Conservation (phyloP, 371 early-diverging fungal genomes). For the Mucor saturninus region DNA sequence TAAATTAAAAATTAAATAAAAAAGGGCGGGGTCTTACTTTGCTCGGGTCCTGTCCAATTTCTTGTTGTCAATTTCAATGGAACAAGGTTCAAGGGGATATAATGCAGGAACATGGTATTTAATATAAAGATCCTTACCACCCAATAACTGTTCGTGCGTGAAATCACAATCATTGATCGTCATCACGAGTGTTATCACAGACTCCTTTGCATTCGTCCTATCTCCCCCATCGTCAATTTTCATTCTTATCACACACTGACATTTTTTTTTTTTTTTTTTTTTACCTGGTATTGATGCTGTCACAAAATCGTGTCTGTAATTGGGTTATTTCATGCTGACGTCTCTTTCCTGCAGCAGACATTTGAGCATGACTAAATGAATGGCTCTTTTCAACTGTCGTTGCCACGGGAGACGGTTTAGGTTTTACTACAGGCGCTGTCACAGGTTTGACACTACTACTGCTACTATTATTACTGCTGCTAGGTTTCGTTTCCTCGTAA, state of each 20-base stretch:
- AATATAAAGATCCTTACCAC: conserved; percentile 29
- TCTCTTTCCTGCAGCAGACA: conserved; percentile 30
- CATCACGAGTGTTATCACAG: conserved; percentile 14
- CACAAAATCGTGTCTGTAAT: conserved; percentile 56
- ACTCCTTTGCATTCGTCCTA: conserved; percentile 14
- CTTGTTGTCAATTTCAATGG: conserved; percentile 52
- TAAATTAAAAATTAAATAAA: not conserved
- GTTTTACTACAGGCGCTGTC: not conserved
- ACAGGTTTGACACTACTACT: not conserved
- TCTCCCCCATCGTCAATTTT: too few relatives aligned
- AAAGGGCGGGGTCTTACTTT: not conserved
- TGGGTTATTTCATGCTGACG: conserved; percentile 43
- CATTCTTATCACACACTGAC: not conserved
- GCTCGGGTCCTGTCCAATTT: conserved; percentile 40
- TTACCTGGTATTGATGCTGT: conserved; percentile 38
- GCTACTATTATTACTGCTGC: too few relatives aligned
- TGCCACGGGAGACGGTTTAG: not conserved
- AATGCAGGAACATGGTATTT: conserved; percentile 50
- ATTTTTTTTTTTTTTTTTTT: not conserved
- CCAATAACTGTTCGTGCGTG: conserved; percentile 31
- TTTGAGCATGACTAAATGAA: conserved; percentile 12
- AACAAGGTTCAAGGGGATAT: conserved; percentile 58
- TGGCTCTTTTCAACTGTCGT: too few relatives aligned
- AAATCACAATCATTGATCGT: conserved; percentile 43
- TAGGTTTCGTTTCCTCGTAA: not conserved